Conservation (phyloP, 345 rosid genomes). For the Acer negundo region DNA sequence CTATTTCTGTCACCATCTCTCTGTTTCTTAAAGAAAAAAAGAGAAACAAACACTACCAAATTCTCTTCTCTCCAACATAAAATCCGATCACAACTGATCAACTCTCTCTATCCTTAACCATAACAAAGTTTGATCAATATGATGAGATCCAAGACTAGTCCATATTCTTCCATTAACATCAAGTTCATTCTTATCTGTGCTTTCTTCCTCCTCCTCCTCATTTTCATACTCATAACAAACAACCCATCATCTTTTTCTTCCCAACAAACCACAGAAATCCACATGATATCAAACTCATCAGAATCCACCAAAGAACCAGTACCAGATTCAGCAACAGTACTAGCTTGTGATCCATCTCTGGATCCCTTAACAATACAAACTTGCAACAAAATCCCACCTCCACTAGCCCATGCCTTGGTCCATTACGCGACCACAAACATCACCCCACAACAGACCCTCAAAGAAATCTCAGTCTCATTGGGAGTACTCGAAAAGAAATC, state of each 20-base stretch:
- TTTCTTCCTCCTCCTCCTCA: slow-evolving; percentile 48
- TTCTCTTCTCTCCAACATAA: neutral
- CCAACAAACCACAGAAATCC: slow-evolving; percentile 4
- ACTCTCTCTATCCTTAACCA: neutral
- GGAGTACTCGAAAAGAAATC: slow-evolving; percentile 62
- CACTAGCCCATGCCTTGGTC: slow-evolving; percentile 65
- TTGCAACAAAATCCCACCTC: slow-evolving; percentile 65
- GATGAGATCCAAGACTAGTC: slow-evolving; percentile 35
- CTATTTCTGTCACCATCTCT: neutral
- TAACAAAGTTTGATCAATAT: neutral
- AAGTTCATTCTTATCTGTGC: slow-evolving; percentile 39
- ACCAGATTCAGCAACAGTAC: neutral
- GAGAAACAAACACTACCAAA: neutral
- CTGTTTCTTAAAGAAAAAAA: neutral
- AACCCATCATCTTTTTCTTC: slow-evolving; percentile 40
- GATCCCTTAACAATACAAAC: slow-evolving; percentile 4
- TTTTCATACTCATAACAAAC: slow-evolving; percentile 42
- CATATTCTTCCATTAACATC: slow-evolving; percentile 28
- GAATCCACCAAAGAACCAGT: neutral
- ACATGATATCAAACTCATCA: neutral
- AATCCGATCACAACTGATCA: neutral
- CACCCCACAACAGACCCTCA: slow-evolving; percentile 87
- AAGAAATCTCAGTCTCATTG: slow-evolving; percentile 73
- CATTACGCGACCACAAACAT: slow-evolving; percentile 75
- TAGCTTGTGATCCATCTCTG: slow-evolving; percentile 26